A percentile compares a stretch with the other conserved stretches of the same genome.
Conservation (phyloP, 768 basidiomycete species). For the Lactifluus volemus region DNA sequence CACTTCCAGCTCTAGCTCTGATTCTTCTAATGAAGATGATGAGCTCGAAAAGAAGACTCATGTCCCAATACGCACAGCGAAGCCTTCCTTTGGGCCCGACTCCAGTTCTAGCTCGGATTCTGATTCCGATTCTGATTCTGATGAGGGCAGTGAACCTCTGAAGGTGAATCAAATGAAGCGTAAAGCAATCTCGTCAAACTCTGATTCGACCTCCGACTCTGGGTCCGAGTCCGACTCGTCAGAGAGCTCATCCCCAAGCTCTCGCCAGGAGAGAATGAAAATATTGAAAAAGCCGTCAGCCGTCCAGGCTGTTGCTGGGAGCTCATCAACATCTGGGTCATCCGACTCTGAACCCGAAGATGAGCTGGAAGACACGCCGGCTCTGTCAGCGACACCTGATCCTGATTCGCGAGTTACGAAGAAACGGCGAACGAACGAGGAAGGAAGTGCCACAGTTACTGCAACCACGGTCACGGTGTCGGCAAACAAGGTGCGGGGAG, state of each 20-base stretch:
- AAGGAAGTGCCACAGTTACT: constrained; percentile 5
- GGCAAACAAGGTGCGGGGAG: constrained; percentile 21
- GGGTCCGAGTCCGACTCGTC: constrained; percentile 17
- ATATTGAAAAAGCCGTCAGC: neutral
- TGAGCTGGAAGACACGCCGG: constrained; percentile 8
- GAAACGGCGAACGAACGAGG: constrained; percentile 16
- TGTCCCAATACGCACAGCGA: constrained; percentile 5
- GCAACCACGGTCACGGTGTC: neutral
- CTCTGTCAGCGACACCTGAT: neutral
- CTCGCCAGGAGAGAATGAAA: constrained; percentile 4
- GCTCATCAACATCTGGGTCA: constrained; percentile 19
- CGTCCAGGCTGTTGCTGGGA: neutral
- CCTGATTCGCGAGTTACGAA: constrained; percentile 2
- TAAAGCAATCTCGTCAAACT: neutral
- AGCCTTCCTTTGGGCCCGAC: constrained; percentile 18
- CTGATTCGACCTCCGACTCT: neutral
- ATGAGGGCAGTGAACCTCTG: constrained; percentile 16
- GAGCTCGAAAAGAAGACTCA: neutral
- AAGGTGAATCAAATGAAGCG: neutral
- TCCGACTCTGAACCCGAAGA: constrained; percentile 15
- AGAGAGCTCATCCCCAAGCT: constrained; percentile 9
- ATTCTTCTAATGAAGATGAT: neutral
- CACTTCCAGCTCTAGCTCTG: constrained; percentile 14
- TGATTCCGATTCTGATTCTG: constrained; percentile 4
- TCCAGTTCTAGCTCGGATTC: constrained; percentile 20